Percentiles rank a stretch among this genome's conserved stretches.
Evolutionary conservation across 2,329 filamentous ascomycete species (phyloP).

Genomic region (Sclerotinia nivalis): DNA sequence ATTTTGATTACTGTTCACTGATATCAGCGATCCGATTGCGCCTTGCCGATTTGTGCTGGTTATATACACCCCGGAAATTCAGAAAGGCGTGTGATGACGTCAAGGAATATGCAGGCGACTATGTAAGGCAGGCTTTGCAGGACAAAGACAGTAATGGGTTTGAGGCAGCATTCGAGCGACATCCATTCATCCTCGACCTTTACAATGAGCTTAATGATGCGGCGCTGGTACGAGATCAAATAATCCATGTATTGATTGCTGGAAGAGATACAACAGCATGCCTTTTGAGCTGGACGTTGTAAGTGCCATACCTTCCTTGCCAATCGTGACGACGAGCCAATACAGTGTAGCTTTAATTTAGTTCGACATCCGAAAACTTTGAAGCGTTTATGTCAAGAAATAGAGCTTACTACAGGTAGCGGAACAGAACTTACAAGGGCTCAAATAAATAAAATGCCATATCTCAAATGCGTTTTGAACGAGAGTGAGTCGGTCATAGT

Average conservation of each 20-base stretch:
- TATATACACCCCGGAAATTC: constrained; percentile 28
- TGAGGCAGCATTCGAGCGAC: constrained; percentile 41
- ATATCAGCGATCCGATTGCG: constrained; percentile 40
- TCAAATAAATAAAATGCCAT: neutral
- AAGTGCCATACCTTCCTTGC: neutral
- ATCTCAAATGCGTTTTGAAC: neutral
- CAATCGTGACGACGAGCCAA: neutral
- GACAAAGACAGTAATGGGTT: constrained; percentile 24
- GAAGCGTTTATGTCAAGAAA: constrained; percentile 5
- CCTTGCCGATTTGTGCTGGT: constrained; percentile 26
- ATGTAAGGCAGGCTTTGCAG: neutral
- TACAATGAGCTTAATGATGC: constrained; percentile 42
- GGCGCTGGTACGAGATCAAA: constrained; percentile 39
- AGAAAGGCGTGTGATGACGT: constrained; percentile 30
- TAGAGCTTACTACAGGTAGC: neutral
- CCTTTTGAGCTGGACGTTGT: constrained; percentile 45
- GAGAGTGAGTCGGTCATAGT: neutral
- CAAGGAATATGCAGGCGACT: constrained; percentile 27
- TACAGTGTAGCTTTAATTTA: constrained; percentile 15
- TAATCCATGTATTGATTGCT: constrained; percentile 43
- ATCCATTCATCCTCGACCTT: neutral
- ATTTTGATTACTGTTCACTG: neutral
- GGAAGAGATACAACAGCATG: constrained; percentile 47
- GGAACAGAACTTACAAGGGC: neutral
- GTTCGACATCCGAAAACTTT: constrained; percentile 26